phyloP scores from a whole-genome alignment of 83 land plant genomes.

The Picea abies region DNA sequence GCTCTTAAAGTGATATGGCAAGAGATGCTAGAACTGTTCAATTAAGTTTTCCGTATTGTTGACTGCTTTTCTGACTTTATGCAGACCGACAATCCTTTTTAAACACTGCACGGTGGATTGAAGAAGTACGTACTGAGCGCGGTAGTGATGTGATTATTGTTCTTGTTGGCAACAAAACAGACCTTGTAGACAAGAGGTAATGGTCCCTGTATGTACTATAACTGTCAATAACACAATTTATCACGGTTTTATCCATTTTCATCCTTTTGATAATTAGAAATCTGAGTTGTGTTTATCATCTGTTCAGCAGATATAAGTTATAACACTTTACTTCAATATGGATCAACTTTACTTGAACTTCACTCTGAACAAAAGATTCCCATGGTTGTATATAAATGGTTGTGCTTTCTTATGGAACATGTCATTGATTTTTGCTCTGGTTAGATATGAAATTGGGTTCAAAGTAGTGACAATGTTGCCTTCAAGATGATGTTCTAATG shows the following conservation, averaged over 20 bases:
- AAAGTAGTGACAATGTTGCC: too few species aligned
- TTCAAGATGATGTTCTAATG: too few species aligned
- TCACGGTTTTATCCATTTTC: background rate
- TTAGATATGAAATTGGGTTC: too few species aligned
- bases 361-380: too few species aligned
- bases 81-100: conserved; percentile 84
- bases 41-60: background rate
- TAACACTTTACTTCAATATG: background rate
- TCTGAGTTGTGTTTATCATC: background rate
- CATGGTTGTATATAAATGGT: too few species aligned
- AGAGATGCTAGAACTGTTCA: background rate
- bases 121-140: conserved; percentile 85
- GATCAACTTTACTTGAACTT: background rate
- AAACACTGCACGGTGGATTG: conserved; percentile 84
- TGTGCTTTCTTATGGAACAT: too few species aligned
- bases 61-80: conserved; percentile 1
- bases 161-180: conserved; percentile 90
- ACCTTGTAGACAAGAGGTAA: conserved; percentile 88
- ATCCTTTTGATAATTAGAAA: background rate
- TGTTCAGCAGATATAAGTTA: background rate
- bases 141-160: conserved; percentile 91
- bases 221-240: background rate
- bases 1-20: background rate
- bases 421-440: too few species aligned
- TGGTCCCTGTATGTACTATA: background rate